These are phyloP conservation scores for Hygrocybe punicea DNA, from an alignment of 768 basidiomycete species.

Conservation along the genomic window DNA sequence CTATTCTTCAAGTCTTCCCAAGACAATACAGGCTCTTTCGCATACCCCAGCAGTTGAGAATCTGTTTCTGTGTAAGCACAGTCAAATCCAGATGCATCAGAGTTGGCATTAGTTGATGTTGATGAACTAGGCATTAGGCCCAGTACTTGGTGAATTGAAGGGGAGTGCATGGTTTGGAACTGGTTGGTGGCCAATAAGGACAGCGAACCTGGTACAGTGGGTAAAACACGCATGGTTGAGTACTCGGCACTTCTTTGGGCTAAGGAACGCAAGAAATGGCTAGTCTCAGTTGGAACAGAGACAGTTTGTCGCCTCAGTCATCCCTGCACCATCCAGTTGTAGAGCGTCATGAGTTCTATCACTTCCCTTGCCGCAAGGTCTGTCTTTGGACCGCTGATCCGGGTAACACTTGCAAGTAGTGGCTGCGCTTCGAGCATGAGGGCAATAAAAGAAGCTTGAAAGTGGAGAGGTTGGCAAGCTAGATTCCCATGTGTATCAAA, in stretches of 20 bases:
- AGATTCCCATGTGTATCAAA: slow-evolving; percentile 7
- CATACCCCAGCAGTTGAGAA: slow-evolving; percentile 8
- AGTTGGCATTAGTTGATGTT: slow-evolving; percentile 1
- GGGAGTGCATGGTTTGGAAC: neutral
- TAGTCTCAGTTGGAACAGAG: neutral
- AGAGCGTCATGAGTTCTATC: slow-evolving; percentile 5
- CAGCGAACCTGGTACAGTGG: slow-evolving; percentile 7
- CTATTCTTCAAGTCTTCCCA: slow-evolving; percentile 13
- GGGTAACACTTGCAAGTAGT: slow-evolving; percentile 6
- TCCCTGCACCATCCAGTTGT: slow-evolving; percentile 2
- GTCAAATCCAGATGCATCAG: slow-evolving; percentile 5
- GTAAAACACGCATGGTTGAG: slow-evolving; percentile 6
- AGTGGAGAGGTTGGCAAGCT: slow-evolving; percentile 8
- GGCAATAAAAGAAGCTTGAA: slow-evolving; percentile 9
- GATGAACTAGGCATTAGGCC: slow-evolving; percentile 4
- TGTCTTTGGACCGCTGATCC: neutral
- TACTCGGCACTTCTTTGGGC: slow-evolving; percentile 1
- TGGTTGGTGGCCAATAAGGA: neutral
- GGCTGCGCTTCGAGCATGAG: slow-evolving; percentile 11
- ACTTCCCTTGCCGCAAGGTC: slow-evolving; percentile 7
- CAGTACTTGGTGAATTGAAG: neutral
- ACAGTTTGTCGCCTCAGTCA: neutral
- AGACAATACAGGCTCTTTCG: slow-evolving; percentile 8
- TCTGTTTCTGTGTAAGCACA: slow-evolving; percentile 6
- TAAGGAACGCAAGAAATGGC: slow-evolving; percentile 2